Percentiles rank a stretch among this genome's conserved stretches.
Conservation (phyloP, 192 early-diverging fungal species). For the Backusella liffmaniae region DNA sequence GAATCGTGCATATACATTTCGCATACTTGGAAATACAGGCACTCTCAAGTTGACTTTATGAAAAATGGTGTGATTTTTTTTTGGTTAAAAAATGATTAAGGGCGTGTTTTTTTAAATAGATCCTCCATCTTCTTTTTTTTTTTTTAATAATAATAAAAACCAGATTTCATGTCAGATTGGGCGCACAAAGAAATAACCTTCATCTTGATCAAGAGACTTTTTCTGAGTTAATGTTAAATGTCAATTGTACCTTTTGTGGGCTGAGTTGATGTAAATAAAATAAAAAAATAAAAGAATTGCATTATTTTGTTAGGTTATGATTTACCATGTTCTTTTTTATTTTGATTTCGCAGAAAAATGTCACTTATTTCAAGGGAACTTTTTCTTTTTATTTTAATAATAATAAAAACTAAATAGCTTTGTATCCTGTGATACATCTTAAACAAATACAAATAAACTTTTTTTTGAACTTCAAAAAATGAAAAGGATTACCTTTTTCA, state of each 20-base stretch:
- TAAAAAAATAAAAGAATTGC: background rate
- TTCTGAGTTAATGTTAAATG: background rate
- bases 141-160: background rate
- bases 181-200: background rate
- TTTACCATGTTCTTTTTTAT: slow-evolving; percentile 8
- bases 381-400: background rate
- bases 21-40: background rate
- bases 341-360: background rate
- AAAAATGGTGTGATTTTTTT: background rate
- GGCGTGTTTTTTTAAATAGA: background rate
- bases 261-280: background rate
- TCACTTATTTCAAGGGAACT: background rate
- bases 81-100: background rate
- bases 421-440: background rate
- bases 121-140: background rate
- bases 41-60: background rate
- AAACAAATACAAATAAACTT: slow-evolving; percentile 2
- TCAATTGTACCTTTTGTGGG: background rate
- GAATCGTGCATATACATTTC: slow-evolving; percentile 5
- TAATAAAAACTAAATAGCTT: background rate
- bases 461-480: background rate
- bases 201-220: background rate
- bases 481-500: background rate
- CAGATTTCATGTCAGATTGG: slow-evolving; percentile 1
- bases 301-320: slow-evolving; percentile 6